Evolutionary conservation across 148 eudicot species (phyloP), one percentile per base, ranked within the genome.

Genomic region (Silene uniflora): DNA sequence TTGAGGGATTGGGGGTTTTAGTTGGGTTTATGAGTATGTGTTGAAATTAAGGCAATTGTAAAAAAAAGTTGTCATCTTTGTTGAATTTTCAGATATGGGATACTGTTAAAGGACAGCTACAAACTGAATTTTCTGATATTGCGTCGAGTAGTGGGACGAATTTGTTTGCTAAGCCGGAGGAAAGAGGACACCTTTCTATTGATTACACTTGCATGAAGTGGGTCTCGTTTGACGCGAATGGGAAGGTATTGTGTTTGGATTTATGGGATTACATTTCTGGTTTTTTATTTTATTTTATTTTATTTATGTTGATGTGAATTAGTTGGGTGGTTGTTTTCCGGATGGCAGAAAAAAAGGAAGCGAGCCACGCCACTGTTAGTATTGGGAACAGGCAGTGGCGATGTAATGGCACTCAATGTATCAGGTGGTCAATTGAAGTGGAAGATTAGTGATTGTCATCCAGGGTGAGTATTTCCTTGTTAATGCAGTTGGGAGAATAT

Each of bases 201-300:
- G 98, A 95, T 87, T 95, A 92, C 80, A 92, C 91, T 42, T 95
- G 99, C 73, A 95, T 95, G 98, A 90, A 89, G 76, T 95, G 99
- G 99, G 66, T 89, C 73, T 76, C 92, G 67, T 82, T 83, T 69
- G 87, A 85, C 16, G 87, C 35, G 5, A 32, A 32, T 4, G 35
- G 78, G 84, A 91, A 91, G 98, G 99, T 92, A 81, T 79, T 62
- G 68, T 55, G 10, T 14, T 12, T 71, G 39, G 22, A 47, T 16
- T 17, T 47, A 10, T 52, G 21, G 21, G 29, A 68, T 44, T 68
- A 46, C 8, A 9, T 8, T 3, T 42, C 23, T n/a, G n/a, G 23
- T 59, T 52, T 52, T 14, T 52, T 3, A 2, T 39, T 39, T 39
- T 0, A 6, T 39, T 39, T 0, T 39, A 6, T 6, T 27, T 27